Evolutionary conservation across 345 rosid species (phyloP).

Genomic region (Eucalyptus polyanthemos): DNA sequence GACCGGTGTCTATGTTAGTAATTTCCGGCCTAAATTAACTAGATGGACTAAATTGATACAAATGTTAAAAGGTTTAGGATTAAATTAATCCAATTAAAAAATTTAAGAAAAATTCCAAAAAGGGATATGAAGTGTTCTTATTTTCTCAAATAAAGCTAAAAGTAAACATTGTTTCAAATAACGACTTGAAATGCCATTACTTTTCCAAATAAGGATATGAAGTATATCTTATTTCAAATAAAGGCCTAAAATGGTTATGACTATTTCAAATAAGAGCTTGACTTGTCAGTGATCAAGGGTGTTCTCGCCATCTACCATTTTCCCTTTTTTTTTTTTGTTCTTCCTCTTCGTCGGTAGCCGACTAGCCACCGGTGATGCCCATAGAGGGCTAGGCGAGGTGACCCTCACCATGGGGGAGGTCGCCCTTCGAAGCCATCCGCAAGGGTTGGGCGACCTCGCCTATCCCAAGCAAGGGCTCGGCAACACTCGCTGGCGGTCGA

Average conservation of each 20-base stretch:
- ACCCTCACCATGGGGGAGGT: accelerated
- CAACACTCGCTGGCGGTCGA: accelerated
- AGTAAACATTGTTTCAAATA: accelerated
- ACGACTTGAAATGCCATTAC: accelerated
- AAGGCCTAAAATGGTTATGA: accelerated
- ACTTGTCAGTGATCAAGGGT: accelerated
- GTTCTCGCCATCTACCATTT: accelerated
- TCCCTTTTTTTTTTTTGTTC: too few species aligned
- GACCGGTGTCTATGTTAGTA: accelerated
- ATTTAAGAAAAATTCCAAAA: too few species aligned
- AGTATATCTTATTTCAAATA: too few species aligned
- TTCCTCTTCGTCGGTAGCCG: accelerated
- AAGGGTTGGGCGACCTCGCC: accelerated
- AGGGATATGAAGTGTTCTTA: accelerated
- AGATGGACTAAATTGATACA: accelerated
- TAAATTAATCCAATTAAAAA: too few species aligned
- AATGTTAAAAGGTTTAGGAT: accelerated
- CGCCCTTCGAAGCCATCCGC: accelerated
- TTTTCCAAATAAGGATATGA: accelerated
- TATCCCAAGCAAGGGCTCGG: accelerated
- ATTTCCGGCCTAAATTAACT: accelerated
- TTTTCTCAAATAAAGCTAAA: accelerated
- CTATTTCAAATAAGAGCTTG: accelerated
- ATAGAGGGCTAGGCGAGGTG: accelerated
- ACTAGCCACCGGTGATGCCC: accelerated